These are phyloP conservation scores for Ogataea polymorpha DNA, from an alignment of 805 yeast genomes.

Conservation along the genomic window DNA sequence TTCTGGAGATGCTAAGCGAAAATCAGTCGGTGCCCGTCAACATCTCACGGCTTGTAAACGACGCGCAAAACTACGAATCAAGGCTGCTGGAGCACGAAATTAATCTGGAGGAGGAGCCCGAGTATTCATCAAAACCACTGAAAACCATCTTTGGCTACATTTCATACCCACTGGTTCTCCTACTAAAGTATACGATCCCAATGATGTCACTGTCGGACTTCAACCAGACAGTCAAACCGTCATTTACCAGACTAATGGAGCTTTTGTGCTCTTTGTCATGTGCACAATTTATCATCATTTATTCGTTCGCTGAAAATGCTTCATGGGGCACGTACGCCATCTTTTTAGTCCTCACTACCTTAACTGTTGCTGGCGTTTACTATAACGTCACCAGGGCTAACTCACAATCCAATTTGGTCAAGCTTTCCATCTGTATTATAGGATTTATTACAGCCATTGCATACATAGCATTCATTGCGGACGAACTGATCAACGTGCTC, in stretches of 20 bases:
- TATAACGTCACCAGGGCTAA: constrained; percentile 18
- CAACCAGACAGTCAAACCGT: constrained; percentile 20
- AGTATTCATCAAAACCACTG: background rate
- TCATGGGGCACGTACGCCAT: constrained; percentile 13
- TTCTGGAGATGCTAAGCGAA: constrained; percentile 25
- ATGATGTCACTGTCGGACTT: constrained; percentile 22
- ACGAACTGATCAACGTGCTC: constrained; percentile 63
- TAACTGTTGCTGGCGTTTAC: constrained; percentile 13
- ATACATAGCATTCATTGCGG: constrained; percentile 69
- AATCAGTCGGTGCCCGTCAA: constrained; percentile 19
- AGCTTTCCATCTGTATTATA: constrained; percentile 34
- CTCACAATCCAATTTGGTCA: constrained; percentile 21
- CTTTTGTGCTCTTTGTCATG: constrained; percentile 20
- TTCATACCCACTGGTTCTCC: constrained; percentile 19
- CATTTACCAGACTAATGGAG: constrained; percentile 15
- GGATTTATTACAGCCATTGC: constrained; percentile 70
- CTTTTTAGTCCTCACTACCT: constrained; percentile 2
- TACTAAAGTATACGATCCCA: constrained; percentile 27
- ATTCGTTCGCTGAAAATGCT: constrained; percentile 21
- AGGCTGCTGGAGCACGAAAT: constrained; percentile 12
- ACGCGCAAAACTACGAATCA: constrained; percentile 22
- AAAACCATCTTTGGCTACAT: constrained; percentile 12
- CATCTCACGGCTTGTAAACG: constrained; percentile 15
- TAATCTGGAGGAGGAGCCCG: constrained; percentile 14
- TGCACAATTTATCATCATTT: constrained; percentile 22